These are phyloP conservation scores for Cantharellus cinnabarinus DNA, from an alignment of 768 basidiomycete species.

Conservation along the genomic window DNA sequence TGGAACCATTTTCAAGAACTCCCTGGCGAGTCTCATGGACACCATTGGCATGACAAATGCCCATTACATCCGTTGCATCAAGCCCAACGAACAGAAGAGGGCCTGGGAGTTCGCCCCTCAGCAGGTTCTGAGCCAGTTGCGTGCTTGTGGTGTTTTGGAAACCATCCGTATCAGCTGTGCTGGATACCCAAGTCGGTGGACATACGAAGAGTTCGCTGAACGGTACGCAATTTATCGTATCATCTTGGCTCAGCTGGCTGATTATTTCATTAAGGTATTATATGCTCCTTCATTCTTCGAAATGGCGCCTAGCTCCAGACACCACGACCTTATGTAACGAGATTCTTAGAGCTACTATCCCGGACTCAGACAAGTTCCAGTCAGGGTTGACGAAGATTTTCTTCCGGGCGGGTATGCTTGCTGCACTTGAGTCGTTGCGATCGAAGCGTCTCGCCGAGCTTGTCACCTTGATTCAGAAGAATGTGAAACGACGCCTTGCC, in stretches of 20 bases:
- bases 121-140: slow-evolving; percentile 82
- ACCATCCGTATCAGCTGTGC: slow-evolving; percentile 98
- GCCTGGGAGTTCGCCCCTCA: slow-evolving; percentile 96
- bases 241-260: not conserved
- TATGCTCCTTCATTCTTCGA: slow-evolving; percentile 74
- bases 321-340: slow-evolving; percentile 60
- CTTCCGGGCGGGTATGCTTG: slow-evolving; percentile 98
- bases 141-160: slow-evolving; percentile 97
- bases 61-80: slow-evolving; percentile 98
- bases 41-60: slow-evolving; percentile 95
- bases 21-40: slow-evolving; percentile 85
- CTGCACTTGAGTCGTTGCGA: slow-evolving; percentile 78
- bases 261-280: slow-evolving; percentile 47
- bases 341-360: slow-evolving; percentile 72
- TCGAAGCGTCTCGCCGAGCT: slow-evolving; percentile 73
- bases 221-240: slow-evolving; percentile 32
- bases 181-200: slow-evolving; percentile 96
- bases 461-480: slow-evolving; percentile 94
- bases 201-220: slow-evolving; percentile 95
- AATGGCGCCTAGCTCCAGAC: slow-evolving; percentile 68
- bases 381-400: slow-evolving; percentile 95
- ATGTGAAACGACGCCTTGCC: slow-evolving; percentile 74
- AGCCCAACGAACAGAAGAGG: slow-evolving; percentile 89
- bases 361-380: slow-evolving; percentile 92
- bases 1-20: slow-evolving; percentile 95